Evolutionary conservation across 371 early-diverging fungal genomes (phyloP).

Genomic region (Gilbertella persicaria): DNA sequence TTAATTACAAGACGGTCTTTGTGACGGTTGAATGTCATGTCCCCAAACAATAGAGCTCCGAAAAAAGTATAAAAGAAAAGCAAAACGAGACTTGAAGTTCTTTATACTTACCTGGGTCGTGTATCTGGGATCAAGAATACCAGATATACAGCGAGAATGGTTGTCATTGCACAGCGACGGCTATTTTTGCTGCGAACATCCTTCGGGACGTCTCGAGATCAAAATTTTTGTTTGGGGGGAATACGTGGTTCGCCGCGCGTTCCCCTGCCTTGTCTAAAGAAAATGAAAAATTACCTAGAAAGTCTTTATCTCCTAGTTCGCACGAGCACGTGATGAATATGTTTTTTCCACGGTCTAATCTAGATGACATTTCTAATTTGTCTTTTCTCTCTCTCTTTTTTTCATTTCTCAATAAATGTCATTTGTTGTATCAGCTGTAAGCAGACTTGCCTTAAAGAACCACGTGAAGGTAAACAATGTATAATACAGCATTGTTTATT

Average conservation of each 20-base stretch:
- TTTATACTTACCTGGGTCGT: constrained; percentile 59
- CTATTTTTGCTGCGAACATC: constrained; percentile 45
- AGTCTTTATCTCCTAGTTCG: not conserved
- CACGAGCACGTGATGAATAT: constrained; percentile 18
- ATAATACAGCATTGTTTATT: too few species aligned
- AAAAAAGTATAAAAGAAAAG: constrained; percentile 35
- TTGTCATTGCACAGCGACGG: constrained; percentile 50
- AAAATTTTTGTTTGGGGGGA: constrained; percentile 54
- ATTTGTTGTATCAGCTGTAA: too few species aligned
- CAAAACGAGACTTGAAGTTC: constrained; percentile 13
- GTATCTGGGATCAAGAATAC: constrained; percentile 44
- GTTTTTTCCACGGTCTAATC: not conserved
- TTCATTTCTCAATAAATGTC: too few species aligned
- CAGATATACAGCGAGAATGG: constrained; percentile 36
- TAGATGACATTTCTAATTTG: not conserved
- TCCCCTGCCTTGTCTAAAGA: constrained; percentile 26
- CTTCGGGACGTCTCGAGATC: constrained; percentile 50
- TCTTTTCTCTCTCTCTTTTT: too few species aligned
- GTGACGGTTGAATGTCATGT: too few species aligned
- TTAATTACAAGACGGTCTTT: too few species aligned
- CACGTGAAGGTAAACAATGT: too few species aligned
- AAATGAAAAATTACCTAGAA: constrained; percentile 29
- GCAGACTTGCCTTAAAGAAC: too few species aligned
- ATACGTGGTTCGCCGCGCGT: constrained; percentile 37
- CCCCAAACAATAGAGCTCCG: too few species aligned